Evolutionary conservation across 2,329 filamentous ascomycete genomes (phyloP), one percentile per base, ranked within the genome.

Genomic region (Pseudopyricularia javanii): DNA sequence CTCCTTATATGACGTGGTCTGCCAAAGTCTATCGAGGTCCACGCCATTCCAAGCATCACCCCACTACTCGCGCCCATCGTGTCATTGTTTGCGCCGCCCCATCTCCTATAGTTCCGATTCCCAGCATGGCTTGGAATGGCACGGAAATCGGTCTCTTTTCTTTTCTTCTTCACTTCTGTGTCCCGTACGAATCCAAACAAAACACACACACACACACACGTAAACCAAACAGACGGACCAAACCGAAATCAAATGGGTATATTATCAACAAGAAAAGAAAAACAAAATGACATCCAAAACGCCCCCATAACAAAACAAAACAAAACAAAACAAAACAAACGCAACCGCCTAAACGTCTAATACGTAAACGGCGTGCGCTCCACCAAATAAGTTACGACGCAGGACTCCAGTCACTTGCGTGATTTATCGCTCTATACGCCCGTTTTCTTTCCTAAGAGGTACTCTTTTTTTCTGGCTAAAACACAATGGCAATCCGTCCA

Each of bases 181-280:
- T n/a, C n/a, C n/a, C n/a, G n/a, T n/a, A n/a, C n/a, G n/a, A n/a
- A n/a, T n/a, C n/a, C n/a, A 33, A 56, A 48, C 55, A 50, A 40
- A 51, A 54, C 51, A 54, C n/a, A 55, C 45, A 59, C 56, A 57
- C 48, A 50, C 54, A 54, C 50, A 56, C 56, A 51, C 22, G 51
- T 47, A 51, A 33, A 51, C 28, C 47, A 49, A 55, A 49, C n/a
- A 20, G 53, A 56, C 43, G 28, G 45, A 50, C 12, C 54, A 54
- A 30, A 52, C 17, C 50, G 50, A 45, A 54, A 43, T 50, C 51
- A 53, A 58, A 57, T 35, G 24, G 20, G 24, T 50, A 35, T 34
- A 50, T 50, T 59, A 54, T n/a, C 59, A 60, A n/a, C 40, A 17
- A 33, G 15, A 34, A 49, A 28, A 49, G 30, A 49, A 49, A 35